Conservation (phyloP, 1,284 basidiomycete species). For the Leccinum subrobustum region DNA sequence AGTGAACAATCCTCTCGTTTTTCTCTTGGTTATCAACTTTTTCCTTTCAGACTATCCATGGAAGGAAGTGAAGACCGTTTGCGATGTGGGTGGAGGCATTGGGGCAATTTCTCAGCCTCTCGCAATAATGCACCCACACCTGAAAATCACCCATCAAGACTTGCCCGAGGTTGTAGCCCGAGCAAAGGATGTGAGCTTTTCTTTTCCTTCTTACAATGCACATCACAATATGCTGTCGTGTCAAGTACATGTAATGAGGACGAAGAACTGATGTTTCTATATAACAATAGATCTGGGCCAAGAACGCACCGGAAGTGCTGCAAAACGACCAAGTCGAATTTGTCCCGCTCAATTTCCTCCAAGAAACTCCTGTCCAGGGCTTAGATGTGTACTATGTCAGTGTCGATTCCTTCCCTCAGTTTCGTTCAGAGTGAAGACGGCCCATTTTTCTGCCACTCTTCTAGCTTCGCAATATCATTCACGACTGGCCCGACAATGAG, state of each 20-base stretch:
- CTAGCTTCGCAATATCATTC: constrained; percentile 30
- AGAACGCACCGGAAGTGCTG: constrained; percentile 35
- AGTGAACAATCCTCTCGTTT: constrained; percentile 1
- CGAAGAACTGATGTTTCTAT: constrained; percentile 1
- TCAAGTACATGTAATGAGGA: not conserved
- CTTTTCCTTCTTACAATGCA: not conserved
- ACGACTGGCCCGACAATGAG: constrained; percentile 27
- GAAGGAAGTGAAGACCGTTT: constrained; percentile 40
- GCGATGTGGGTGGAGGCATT: constrained; percentile 49
- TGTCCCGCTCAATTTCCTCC: constrained; percentile 45
- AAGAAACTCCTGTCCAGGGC: constrained; percentile 38
- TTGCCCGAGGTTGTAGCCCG: constrained; percentile 37
- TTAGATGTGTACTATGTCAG: constrained; percentile 48
- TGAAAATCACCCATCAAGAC: constrained; percentile 50
- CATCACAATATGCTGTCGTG: not conserved
- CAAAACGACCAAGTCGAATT: constrained; percentile 37
- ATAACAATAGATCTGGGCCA: constrained; percentile 35
- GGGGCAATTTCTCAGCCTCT: constrained; percentile 46
- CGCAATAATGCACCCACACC: constrained; percentile 38
- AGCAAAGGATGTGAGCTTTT: constrained; percentile 25
- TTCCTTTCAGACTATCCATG: constrained; percentile 40
- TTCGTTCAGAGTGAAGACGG: not conserved
- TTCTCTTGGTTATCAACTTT: not conserved
- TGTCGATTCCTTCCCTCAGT: not conserved
- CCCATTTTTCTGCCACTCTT: not conserved